phyloP scores from a whole-genome alignment of 148 eudicot genomes.

The Fallopia convolvulus region DNA sequence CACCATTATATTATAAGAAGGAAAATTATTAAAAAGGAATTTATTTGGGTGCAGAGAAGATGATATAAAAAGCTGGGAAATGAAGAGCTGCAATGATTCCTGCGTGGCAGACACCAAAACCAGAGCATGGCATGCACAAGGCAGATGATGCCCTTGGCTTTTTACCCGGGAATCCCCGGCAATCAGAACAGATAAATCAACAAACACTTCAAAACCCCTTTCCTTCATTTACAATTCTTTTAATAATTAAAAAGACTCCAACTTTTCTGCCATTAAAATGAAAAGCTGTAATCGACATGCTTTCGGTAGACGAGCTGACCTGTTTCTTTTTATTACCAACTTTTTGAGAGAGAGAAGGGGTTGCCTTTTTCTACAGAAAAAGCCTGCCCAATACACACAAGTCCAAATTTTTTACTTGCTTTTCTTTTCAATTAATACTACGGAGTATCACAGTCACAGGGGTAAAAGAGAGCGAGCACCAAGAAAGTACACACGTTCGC shows the following conservation, averaged over 20 bases:
- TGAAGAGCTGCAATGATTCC: neutral
- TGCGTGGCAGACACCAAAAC: slow-evolving; percentile 3
- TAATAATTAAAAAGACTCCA: neutral
- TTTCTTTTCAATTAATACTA: neutral
- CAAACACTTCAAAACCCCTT: neutral
- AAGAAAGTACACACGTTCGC: neutral
- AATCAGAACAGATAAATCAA: neutral
- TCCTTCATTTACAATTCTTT: neutral
- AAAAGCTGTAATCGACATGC: slow-evolving; percentile 2
- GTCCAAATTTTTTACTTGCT: neutral
- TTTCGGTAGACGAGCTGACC: neutral
- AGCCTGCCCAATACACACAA: neutral
- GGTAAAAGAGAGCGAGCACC: too few relatives aligned
- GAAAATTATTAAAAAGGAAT: neutral
- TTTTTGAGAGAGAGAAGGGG: too few relatives aligned
- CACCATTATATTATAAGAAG: too few relatives aligned
- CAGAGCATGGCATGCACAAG: slow-evolving; percentile 1
- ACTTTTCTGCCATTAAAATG: neutral
- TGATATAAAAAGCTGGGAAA: neutral
- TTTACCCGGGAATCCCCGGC: neutral
- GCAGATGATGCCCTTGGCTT: neutral
- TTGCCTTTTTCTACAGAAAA: neutral
- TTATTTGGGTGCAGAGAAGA: neutral
- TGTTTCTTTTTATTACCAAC: neutral
- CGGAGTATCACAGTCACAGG: neutral